phyloP scores from a whole-genome alignment of 352 stramenopile genomes.

The Globisporangium echinulatum region DNA sequence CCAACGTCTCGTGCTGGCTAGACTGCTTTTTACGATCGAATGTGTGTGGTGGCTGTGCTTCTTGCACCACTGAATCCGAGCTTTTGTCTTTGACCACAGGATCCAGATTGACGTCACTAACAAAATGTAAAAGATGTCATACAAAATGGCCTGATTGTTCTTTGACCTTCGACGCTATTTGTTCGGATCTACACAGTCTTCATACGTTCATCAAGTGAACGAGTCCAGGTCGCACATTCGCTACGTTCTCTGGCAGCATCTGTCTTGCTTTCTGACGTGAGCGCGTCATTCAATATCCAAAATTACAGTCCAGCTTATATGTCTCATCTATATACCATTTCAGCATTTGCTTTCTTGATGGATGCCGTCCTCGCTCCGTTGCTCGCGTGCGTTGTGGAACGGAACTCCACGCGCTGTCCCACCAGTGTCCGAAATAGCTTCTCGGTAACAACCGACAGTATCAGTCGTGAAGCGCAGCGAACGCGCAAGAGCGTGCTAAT shows the following conservation, averaged over 20 bases:
- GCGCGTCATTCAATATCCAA: not conserved
- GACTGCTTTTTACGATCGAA: too few relatives aligned
- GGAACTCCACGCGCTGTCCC: too few relatives aligned
- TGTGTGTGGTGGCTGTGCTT: too few relatives aligned
- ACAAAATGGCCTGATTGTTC: not conserved
- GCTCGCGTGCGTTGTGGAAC: too few relatives aligned
- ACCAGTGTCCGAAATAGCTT: constrained; percentile 11
- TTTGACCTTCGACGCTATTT: not conserved
- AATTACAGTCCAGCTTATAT: not conserved
- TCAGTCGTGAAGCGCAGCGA: too few relatives aligned
- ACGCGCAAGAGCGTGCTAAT: not conserved
- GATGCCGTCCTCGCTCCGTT: too few relatives aligned
- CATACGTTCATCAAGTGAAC: not conserved
- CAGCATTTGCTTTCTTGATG: too few relatives aligned
- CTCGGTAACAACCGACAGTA: not conserved
- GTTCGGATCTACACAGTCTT: not conserved
- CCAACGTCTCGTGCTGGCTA: too few relatives aligned
- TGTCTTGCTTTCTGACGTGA: not conserved
- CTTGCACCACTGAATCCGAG: too few relatives aligned
- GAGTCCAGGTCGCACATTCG: not conserved
- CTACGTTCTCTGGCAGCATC: not conserved
- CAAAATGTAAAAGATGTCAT: too few relatives aligned
- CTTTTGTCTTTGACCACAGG: too few relatives aligned
- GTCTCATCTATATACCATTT: not conserved
- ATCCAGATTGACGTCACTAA: too few relatives aligned